Conservation (phyloP, 139 green algal genomes). For the Nannochloris sp. region DNA sequence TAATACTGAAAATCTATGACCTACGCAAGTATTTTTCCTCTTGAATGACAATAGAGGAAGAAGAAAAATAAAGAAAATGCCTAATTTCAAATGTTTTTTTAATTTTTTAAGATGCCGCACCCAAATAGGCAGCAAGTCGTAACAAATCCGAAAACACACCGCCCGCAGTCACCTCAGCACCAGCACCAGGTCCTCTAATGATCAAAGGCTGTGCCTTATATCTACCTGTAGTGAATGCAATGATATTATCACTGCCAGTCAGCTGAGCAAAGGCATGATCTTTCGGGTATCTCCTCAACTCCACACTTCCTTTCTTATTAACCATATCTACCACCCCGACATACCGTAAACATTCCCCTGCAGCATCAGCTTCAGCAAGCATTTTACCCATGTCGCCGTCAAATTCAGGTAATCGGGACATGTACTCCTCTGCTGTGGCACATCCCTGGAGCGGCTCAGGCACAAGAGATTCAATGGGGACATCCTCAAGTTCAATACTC, state of each 20-base stretch:
- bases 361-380: constrained; percentile 56
- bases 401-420: constrained; percentile 79
- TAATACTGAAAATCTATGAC: no score
- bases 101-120: constrained; percentile 89
- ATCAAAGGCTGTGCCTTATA: constrained; percentile 81
- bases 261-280: constrained; percentile 80
- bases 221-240: constrained; percentile 78
- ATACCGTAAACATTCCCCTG: constrained; percentile 87
- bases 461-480: constrained; percentile 84
- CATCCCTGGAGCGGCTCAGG: constrained; percentile 54
- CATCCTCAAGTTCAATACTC: constrained; percentile 74
- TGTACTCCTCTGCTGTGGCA: constrained; percentile 62
- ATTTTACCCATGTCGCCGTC: constrained; percentile 74
- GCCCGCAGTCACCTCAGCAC: constrained; percentile 91
- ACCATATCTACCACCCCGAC: constrained; percentile 87
- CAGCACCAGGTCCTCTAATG: constrained; percentile 85
- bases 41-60: no score
- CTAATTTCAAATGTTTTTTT: no score
- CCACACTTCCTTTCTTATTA: constrained; percentile 67
- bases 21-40: no score
- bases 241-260: constrained; percentile 78
- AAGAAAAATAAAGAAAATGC: no score
- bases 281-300: constrained; percentile 78
- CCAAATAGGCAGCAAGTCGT: constrained; percentile 84
- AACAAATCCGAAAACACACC: constrained; percentile 96